Conservation (phyloP, 495 filamentous ascomycete species). For the Gamarada debralockiae region DNA sequence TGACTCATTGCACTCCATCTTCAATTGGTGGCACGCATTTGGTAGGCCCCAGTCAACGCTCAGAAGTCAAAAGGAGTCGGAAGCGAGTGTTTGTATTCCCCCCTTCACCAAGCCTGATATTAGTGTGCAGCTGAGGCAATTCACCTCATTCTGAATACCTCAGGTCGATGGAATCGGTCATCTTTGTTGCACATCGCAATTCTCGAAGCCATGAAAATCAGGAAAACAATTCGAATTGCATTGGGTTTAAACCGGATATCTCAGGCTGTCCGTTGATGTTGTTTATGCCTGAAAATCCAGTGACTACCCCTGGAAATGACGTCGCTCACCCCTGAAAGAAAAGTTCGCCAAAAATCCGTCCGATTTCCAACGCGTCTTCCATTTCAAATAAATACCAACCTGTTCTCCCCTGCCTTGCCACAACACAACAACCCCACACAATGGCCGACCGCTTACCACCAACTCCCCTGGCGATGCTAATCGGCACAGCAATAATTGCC, state of each 20-base stretch:
- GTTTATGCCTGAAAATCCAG: conserved; percentile 1
- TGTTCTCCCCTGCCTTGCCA: background rate
- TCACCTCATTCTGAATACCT: background rate
- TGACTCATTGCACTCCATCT: too few relatives aligned
- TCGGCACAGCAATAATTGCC: conserved; percentile 60
- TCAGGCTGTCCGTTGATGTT: too few relatives aligned
- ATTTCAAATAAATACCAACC: background rate
- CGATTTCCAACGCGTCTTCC: background rate
- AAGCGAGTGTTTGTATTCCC: too few relatives aligned
- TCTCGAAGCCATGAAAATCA: background rate
- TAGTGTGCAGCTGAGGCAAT: too few relatives aligned
- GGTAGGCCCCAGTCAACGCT: too few relatives aligned
- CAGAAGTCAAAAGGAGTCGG: too few relatives aligned
- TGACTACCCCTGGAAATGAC: conserved; percentile 3
- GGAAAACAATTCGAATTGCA: background rate
- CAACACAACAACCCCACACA: background rate
- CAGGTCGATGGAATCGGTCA: background rate
- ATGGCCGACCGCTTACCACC: conserved; percentile 23
- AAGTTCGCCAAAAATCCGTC: background rate
- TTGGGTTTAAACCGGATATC: too few relatives aligned
- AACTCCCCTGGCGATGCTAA: conserved; percentile 34
- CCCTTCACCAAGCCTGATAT: too few relatives aligned
- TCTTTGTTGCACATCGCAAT: conserved; percentile 6
- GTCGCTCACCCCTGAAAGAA: background rate
- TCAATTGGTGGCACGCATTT: too few relatives aligned